Evolutionary conservation across 73 alveolate genomes (phyloP).

Genomic region (Tetrahymena thermophila): DNA sequence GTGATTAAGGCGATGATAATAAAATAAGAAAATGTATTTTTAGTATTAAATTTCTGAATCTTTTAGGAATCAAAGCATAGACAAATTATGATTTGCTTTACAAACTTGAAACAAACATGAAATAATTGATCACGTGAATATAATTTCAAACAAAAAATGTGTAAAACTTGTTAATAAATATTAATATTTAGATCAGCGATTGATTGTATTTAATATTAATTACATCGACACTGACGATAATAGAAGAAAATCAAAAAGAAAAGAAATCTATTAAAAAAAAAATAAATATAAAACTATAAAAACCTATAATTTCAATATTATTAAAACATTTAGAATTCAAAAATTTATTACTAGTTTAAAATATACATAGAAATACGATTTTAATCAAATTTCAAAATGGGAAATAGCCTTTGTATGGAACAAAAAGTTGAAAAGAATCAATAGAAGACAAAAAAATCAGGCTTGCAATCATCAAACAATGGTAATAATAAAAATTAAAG

Average conservation of each 20-base stretch:
- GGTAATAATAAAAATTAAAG: background rate
- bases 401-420: background rate
- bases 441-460: background rate
- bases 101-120: background rate
- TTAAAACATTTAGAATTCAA: background rate
- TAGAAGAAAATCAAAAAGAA: background rate
- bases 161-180: background rate
- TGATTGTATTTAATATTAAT: background rate
- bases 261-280: background rate
- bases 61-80: background rate
- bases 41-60: background rate
- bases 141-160: background rate
- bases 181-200: background rate
- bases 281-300: background rate
- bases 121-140: background rate
- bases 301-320: background rate
- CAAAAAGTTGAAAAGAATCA: background rate
- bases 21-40: background rate
- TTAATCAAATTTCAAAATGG: background rate
- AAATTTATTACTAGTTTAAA: background rate
- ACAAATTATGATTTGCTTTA: background rate
- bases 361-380: background rate
- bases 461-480: background rate
- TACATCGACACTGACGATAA: background rate
- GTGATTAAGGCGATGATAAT: background rate